Base-by-base conservation (phyloP, 768 basidiomycete species). In the Rhodotorula taiwanensis region DNA sequence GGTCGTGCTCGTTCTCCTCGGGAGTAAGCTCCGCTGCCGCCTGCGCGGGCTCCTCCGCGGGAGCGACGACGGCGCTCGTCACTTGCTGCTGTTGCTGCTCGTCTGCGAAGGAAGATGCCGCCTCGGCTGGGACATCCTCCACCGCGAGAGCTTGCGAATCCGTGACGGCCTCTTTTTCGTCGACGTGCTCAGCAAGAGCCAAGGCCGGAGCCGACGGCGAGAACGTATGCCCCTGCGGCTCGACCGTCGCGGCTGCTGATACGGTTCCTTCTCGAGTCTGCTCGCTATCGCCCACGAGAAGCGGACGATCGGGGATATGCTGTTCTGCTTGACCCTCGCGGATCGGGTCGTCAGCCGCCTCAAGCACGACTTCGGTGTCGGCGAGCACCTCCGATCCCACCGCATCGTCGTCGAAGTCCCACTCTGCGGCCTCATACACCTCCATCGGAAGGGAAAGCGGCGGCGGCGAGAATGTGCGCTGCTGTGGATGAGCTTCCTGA, bases 391-490 rank as follows among this genome's bases (percentile, higher is more conserved):
- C 60, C 9, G 45, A 52, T 3, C 52, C 60, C 7, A n/a, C 52
- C 11, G 34, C 65, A 0, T 27, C 39, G 28, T 39, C 60, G 7
- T 41, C 53, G 18, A 47, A 27, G 31, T 60, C 64, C 52, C 50
- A 55, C 15, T 50, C 49, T 5, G 13, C 44, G 3, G 21, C 54
- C 30, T 41, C 53, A n/a, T 31, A 28, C 23, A 20, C 52, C 1
- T 15, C 41, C 2, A n/a, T n/a, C n/a, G 63, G 63, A 2, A 64
- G 25, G 11, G 42, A 20, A 3, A 50, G 48, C 4, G 31, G 25
- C 15, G 57, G 48, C 16, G 49, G 45, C 14, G 57, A 50, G 42
- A 64, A 51, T 1, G 63, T 64, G 23, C 54, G 57, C 42, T 59
- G 13, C 53, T 59, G 47, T 2, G 63, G 57, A 30, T 51, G 63